phyloP scores from a whole-genome alignment of 169 alveolate species.

The Cryptosporidium sp. region DNA sequence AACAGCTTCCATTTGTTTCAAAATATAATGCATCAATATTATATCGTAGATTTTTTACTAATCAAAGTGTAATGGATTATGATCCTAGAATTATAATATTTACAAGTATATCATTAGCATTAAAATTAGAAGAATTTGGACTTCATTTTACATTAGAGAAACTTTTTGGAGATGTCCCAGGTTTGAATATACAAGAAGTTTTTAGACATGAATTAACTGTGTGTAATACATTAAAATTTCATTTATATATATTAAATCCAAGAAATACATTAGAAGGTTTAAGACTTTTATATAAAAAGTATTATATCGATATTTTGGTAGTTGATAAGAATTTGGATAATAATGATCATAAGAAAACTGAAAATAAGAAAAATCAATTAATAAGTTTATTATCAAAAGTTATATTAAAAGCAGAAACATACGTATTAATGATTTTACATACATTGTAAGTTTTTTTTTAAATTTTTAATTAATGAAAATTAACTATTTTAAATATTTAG shows the following conservation, averaged over 20 bases:
- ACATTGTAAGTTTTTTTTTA: constrained; percentile 57
- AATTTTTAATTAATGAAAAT: neutral
- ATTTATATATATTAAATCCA: constrained; percentile 64
- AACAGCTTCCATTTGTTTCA: constrained; percentile 54
- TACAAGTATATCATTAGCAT: constrained; percentile 80
- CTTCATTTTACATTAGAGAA: constrained; percentile 70
- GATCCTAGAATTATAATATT: constrained; percentile 82
- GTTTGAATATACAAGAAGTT: constrained; percentile 48
- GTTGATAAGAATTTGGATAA: neutral
- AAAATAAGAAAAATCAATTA: neutral
- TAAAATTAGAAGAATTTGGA: constrained; percentile 81
- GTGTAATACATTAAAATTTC: constrained; percentile 66
- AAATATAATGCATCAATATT: constrained; percentile 73
- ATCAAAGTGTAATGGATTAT: constrained; percentile 79
- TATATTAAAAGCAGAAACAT: constrained; percentile 54
- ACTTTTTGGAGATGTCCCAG: constrained; percentile 76
- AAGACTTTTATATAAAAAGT: constrained; percentile 56
- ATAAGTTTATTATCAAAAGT: constrained; percentile 30
- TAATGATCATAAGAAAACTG: constrained; percentile 1
- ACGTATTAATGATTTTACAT: constrained; percentile 34
- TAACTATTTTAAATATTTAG: constrained; percentile 2
- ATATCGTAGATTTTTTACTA: constrained; percentile 78
- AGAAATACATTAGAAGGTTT: constrained; percentile 64
- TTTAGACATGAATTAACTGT: constrained; percentile 65
- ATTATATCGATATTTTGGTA: constrained; percentile 34